These are phyloP conservation scores for Linnemannia zychae DNA, from an alignment of 192 early-diverging fungal genomes.

Conservation along the genomic window DNA sequence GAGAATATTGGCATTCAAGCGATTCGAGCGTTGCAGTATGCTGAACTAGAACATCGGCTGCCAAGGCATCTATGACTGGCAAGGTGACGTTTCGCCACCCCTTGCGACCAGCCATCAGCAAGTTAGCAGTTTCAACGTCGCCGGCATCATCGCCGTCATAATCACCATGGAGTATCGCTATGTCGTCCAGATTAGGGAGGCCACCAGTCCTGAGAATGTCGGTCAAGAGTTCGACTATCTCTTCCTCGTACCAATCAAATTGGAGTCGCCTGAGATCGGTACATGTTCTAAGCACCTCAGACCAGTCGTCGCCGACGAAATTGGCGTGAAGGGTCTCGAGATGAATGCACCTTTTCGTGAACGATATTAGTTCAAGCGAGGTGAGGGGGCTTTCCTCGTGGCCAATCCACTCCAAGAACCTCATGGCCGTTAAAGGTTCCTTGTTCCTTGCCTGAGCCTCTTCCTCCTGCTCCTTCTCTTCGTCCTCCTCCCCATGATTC, in stretches of 20 bases:
- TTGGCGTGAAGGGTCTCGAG: background rate
- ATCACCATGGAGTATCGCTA: background rate
- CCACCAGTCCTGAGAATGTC: background rate
- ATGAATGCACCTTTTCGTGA: background rate
- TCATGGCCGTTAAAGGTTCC: background rate
- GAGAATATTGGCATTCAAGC: background rate
- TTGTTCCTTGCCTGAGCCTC: background rate
- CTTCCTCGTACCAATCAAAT: background rate
- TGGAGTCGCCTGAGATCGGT: background rate
- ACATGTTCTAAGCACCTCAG: background rate
- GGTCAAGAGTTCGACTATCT: background rate
- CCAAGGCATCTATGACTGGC: background rate
- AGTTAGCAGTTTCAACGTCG: background rate
- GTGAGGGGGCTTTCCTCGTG: background rate
- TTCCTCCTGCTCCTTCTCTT: background rate
- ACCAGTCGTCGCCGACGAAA: background rate
- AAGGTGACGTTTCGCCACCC: background rate
- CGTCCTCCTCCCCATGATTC: too few relatives aligned
- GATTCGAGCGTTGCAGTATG: background rate
- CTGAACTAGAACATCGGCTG: background rate
- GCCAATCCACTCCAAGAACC: background rate
- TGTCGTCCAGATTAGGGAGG: background rate
- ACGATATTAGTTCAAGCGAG: background rate
- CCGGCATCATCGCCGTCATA: background rate
- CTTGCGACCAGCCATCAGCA: background rate